Evolutionary conservation across 2,329 filamentous ascomycete genomes (phyloP), one percentile per base, ranked within the genome.

Genomic region (Atkinsonella texensis): DNA sequence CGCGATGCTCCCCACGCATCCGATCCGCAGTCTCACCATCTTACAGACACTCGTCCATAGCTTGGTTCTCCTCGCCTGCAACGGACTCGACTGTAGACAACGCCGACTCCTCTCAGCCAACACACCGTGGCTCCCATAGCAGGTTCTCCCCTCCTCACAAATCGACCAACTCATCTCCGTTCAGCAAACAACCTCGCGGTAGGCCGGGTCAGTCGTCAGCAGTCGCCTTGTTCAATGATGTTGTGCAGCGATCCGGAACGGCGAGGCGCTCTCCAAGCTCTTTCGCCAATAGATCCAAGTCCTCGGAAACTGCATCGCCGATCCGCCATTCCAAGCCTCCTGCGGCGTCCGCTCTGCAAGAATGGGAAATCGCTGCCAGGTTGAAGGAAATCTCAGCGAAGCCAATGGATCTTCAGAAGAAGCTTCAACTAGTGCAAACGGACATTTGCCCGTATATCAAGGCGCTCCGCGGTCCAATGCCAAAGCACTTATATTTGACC

Each of bases 181-280:
- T 42, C 50, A 48, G 20, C 32, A 55, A 6, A 44, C 52, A 12
- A 23, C 50, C 4, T 17, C 23, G 35, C 8, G 23, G 17, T 2
- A 58, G 48, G 10, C 10, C 46, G 6, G 33, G 53, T 0, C 51
- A 59, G 38, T 62, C 62, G 9, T 53, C 62, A 4, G 62, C 65
- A 28, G 43, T 68, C 39, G 65, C 62, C 1, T 53, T 68, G 15
- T 69, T 68, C 60, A 65, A 67, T 45, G 63, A 68, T 12, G 65
- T 68, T n/a, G 63, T 68, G 48, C 61, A 57, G 13, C 48, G 46
- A 45, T 18, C 51, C 15, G 50, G 48, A 17, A 35, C 40, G 33
- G 12, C 38, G 17, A 43, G 20, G 12, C n/a, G 23, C 42, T 33
- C 33, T 23, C 18, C 41, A 18, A 17, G 28, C 12, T 9, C 52